Conservation (phyloP, 2,329 filamentous ascomycete genomes). For the Amauroascus niger region DNA sequence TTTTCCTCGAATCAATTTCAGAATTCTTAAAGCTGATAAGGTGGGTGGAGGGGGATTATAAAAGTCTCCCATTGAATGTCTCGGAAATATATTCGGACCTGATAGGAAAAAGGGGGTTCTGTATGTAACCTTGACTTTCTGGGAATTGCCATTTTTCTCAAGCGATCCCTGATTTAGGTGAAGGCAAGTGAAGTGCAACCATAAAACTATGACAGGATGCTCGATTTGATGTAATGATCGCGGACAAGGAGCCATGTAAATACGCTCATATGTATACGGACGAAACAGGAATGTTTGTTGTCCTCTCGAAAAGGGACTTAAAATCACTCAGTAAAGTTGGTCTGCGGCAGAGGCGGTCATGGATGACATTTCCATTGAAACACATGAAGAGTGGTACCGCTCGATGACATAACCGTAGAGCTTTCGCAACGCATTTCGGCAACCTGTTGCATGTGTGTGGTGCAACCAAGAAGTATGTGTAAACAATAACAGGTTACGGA, state of each 20-base stretch:
- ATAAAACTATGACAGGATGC: neutral
- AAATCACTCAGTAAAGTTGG: too few species aligned
- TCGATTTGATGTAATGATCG: neutral
- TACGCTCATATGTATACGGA: neutral
- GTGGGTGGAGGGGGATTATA: neutral
- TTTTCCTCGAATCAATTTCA: constrained; percentile 44
- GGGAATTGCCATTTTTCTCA: neutral
- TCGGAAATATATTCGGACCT: too few species aligned
- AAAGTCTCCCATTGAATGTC: neutral
- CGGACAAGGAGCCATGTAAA: neutral
- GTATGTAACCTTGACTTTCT: neutral
- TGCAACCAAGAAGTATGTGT: too few species aligned
- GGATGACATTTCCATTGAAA: neutral
- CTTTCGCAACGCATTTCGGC: too few species aligned
- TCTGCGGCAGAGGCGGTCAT: neutral
- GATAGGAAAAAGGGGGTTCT: too few species aligned
- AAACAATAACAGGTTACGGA: too few species aligned
- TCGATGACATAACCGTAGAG: neutral
- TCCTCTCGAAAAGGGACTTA: neutral
- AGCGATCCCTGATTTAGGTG: neutral
- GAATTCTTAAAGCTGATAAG: constrained; percentile 16
- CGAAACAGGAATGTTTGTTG: neutral
- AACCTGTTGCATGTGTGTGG: too few species aligned
- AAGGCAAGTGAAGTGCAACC: neutral
- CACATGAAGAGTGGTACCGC: neutral